Base-by-base conservation (phyloP, 2,329 filamentous ascomycete species). In the Tolypocladium endophyticum region DNA sequence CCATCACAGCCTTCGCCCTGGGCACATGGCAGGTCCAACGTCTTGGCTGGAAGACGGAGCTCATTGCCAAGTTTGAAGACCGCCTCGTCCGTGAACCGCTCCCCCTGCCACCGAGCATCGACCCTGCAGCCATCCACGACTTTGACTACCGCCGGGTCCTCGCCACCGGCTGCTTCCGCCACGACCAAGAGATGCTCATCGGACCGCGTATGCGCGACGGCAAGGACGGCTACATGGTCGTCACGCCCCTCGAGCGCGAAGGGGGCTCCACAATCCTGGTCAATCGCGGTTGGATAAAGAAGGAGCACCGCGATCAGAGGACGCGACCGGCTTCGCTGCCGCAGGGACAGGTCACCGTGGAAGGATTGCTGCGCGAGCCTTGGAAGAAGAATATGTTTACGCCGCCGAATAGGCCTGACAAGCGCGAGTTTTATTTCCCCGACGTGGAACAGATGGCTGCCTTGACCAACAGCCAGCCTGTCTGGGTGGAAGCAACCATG, bases 331-430 rank as follows among this genome's bases (percentile, higher is more conserved):
- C 85, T 30, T 85, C 86, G 1, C 66, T 97, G 65, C 88, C 89
- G 0, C 72, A 69, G 56, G 90, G 86, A 0, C 84, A 88, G 68
- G 87, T 97, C 12, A 83, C 81, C 0, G 86, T 99, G 2, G 87
- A 96, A 75, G 94, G 94, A 0, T 69, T 99, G 71, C 72, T 99
- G 71, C 77, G 94, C 61, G 86, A 94, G 76, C 93, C 93, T 11
- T 96, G 90, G 84, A 94, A 96, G 82, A 96, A 93, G 81, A 99
- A 99, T 73, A 88, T 92, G 83, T 99, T 99, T 73, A 99, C 94
- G 59, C 94, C 94, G 0, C 86, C 89, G 0, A 99, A 99, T 68
- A 80, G 85, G 66, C 93, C 93, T 0, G 87, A 92, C 66, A 86
- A 86, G 70, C 85, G 87, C 61, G 87, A 92, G 73, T 99, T 95